phyloP scores from a whole-genome alignment of 768 basidiomycete species.

The Tremella fuciformis region DNA sequence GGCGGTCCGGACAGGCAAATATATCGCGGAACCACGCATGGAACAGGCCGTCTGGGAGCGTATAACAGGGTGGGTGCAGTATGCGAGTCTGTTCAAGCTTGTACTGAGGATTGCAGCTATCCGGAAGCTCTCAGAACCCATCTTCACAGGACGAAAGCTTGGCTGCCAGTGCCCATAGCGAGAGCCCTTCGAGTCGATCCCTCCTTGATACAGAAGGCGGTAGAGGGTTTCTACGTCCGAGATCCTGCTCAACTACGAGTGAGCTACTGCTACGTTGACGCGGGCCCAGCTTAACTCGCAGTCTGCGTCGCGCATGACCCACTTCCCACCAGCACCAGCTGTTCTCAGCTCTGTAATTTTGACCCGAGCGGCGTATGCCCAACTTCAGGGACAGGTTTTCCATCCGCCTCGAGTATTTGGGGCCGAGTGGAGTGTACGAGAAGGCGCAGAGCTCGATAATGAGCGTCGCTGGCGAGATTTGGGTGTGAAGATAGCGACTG shows the following conservation, averaged over 20 bases:
- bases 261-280: slow-evolving; percentile 42
- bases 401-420: slow-evolving; percentile 88
- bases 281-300: slow-evolving; percentile 41
- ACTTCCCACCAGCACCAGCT: slow-evolving; percentile 72
- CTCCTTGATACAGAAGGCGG: slow-evolving; percentile 74
- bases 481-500: slow-evolving; percentile 95
- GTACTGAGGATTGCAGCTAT: slow-evolving; percentile 58
- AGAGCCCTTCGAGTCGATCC: slow-evolving; percentile 65
- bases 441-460: slow-evolving; percentile 59
- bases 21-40: slow-evolving; percentile 62
- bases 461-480: slow-evolving; percentile 78
- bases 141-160: slow-evolving; percentile 71
- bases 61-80: slow-evolving; percentile 60
- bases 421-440: slow-evolving; percentile 50
- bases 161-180: slow-evolving; percentile 75
- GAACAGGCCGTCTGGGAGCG: slow-evolving; percentile 69
- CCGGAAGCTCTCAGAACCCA: slow-evolving; percentile 64
- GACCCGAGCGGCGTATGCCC: slow-evolving; percentile 92
- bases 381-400: slow-evolving; percentile 85
- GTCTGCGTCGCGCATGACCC: slow-evolving; percentile 83
- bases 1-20: slow-evolving; percentile 54
- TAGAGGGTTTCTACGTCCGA: slow-evolving; percentile 91
- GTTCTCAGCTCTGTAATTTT: slow-evolving; percentile 65
- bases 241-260: slow-evolving; percentile 87
- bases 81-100: neutral